Conservation (phyloP, 345 rosid genomes). For the Populus davidiana region DNA sequence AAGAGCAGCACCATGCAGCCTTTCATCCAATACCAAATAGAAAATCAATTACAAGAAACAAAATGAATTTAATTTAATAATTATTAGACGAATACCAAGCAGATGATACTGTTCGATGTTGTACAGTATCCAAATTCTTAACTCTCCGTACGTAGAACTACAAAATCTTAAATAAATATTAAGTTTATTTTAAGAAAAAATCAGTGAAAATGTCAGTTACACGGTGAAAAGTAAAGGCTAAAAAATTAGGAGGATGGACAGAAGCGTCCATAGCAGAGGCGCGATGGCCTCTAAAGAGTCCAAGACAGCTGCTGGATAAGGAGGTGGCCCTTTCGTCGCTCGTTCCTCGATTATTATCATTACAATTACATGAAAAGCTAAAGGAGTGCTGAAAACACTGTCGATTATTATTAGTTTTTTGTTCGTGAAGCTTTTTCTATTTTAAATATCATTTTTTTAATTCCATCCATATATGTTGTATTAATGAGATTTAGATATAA, state of each 20-base stretch:
- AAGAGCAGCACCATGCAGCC: constrained; percentile 83
- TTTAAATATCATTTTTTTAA: too few relatives aligned
- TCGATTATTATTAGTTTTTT: too few relatives aligned
- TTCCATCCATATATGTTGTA: too few relatives aligned
- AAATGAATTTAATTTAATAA: neutral
- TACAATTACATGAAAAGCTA: too few relatives aligned
- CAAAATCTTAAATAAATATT: neutral
- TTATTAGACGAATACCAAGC: constrained; percentile 42
- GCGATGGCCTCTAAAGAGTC: constrained; percentile 62
- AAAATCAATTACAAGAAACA: neutral
- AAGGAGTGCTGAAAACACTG: too few relatives aligned
- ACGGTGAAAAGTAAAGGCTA: too few relatives aligned
- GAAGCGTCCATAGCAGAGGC: constrained; percentile 78
- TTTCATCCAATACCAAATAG: constrained; percentile 26
- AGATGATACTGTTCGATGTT: constrained; percentile 66
- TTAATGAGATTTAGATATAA: too few relatives aligned
- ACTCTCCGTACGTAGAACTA: constrained; percentile 86
- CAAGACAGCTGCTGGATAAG: constrained; percentile 83
- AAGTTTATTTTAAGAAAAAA: neutral
- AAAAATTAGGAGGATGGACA: constrained; percentile 56
- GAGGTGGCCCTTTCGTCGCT: constrained; percentile 57
- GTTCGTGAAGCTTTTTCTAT: too few relatives aligned
- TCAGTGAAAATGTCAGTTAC: constrained; percentile 31
- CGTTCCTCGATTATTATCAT: constrained; percentile 23
- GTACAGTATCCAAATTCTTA: constrained; percentile 77